Evolutionary conservation across 2,329 filamentous ascomycete species (phyloP).

Genomic region (Colletotrichum lupini): DNA sequence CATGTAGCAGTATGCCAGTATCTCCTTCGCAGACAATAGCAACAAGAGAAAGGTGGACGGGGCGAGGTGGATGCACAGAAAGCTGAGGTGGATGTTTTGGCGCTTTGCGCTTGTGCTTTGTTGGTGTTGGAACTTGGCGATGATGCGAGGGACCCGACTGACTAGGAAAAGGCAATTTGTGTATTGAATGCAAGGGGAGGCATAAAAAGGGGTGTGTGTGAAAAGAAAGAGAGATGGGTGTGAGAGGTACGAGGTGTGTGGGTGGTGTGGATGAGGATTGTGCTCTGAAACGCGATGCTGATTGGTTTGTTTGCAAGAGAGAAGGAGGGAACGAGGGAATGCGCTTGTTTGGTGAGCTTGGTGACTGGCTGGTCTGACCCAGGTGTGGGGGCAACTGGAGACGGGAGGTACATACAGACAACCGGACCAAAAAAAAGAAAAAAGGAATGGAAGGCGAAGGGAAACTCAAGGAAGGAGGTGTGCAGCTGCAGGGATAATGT

Average conservation of each 20-base stretch:
- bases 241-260: conserved; percentile 2
- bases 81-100: conserved; percentile 8
- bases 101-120: not conserved
- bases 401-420: not conserved
- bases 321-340: conserved; percentile 20
- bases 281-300: not conserved
- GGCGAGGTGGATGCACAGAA: not conserved
- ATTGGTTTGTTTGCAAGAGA: not conserved
- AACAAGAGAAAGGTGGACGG: not conserved
- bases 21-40: not conserved
- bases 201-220: conserved; percentile 15
- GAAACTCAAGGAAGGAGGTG: conserved; percentile 18
- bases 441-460: conserved; percentile 8
- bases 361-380: conserved; percentile 19
- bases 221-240: not conserved
- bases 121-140: conserved; percentile 9
- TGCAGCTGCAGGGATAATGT: not conserved
- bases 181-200: conserved; percentile 31
- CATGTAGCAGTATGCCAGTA: too few species aligned
- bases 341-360: conserved; percentile 24
- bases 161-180: conserved; percentile 36
- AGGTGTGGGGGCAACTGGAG: not conserved
- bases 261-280: conserved; percentile 21
- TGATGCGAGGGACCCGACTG: conserved; percentile 32
- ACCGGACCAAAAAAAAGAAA: not conserved